Evolutionary conservation across 208 protist genomes (phyloP).

Genomic region (Trichomonas gallinae): DNA sequence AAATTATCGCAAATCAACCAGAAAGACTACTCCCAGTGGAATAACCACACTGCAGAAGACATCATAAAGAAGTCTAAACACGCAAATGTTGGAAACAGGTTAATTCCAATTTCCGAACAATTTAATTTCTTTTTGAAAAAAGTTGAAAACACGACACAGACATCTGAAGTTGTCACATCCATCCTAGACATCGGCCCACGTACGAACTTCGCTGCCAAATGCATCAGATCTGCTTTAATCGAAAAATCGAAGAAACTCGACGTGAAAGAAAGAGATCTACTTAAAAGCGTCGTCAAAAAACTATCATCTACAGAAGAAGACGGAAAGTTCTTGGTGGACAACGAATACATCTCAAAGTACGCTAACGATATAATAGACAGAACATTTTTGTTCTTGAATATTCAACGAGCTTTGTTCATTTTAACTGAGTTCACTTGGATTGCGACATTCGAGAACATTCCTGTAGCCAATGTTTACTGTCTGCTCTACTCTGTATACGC

Average conservation of each 20-base stretch:
- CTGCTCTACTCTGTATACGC: background rate
- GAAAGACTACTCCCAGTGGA: background rate
- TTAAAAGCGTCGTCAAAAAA: background rate
- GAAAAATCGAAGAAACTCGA: background rate
- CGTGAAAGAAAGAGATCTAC: background rate
- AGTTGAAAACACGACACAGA: background rate
- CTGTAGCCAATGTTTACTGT: background rate
- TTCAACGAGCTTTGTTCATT: background rate
- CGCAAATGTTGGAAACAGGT: background rate
- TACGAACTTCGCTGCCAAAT: background rate
- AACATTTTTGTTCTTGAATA: background rate
- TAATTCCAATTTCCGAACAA: background rate
- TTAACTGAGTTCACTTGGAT: background rate
- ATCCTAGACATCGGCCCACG: background rate
- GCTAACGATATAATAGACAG: background rate
- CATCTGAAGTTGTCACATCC: background rate
- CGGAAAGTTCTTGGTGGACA: background rate
- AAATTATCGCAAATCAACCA: background rate
- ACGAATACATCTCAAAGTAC: background rate
- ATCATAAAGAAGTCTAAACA: background rate
- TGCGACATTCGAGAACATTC: background rate
- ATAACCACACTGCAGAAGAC: background rate
- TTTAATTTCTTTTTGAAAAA: background rate
- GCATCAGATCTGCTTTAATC: background rate
- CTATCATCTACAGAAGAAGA: background rate